Base-by-base conservation (phyloP, 768 basidiomycete genomes). In the Hericium alpestre region DNA sequence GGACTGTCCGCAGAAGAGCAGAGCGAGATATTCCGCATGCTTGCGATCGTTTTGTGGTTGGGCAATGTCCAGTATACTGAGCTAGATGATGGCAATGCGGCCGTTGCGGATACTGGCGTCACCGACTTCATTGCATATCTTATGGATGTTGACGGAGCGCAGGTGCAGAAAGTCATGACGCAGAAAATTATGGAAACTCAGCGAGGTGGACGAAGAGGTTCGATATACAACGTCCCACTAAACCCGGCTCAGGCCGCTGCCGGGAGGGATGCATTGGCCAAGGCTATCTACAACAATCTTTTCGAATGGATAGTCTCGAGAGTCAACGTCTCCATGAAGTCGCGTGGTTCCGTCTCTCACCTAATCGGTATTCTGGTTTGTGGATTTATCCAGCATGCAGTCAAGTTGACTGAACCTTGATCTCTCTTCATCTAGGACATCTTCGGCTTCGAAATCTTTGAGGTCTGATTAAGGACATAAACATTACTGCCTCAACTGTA, bases 221-320 rank as follows among this genome's bases (percentile, higher is more conserved):
- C 93, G 0, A 79, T 97, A n/a, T 98, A 98, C 67, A 92, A 98
- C 59, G 95, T 98, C 0, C 96, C 94, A 12, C 71, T 92, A 37
- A 99, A 98, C 66, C 88, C 90, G 10, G 79, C 94, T 6, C 96
- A 99, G 69, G 96, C 96, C 2, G 73, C 73, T 0, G 81, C 94
- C 1, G 93, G 91, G 20, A 75, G 94, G 57, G 92, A 98, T 71
- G 96, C 96, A 0, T 74, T 99, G 40, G 76, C 95, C 4, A 95
- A 98, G 69, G 95, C 93, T 15, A 85, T 99, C 61, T 99, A 99
- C 72, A 97, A 94, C 73, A 97, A 98, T 69, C 74, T 97, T 3
- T 98, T 99, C 68, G 95, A 99, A 67, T 99, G 96, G 96, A 98
- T 99, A 64, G 96, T 99, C 46, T 89, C 90, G 15, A 83, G 92